Evolutionary conservation across 1,284 basidiomycete genomes (phyloP), one percentile per base, ranked within the genome.

Genomic region (Naganishia liquefaciens): DNA sequence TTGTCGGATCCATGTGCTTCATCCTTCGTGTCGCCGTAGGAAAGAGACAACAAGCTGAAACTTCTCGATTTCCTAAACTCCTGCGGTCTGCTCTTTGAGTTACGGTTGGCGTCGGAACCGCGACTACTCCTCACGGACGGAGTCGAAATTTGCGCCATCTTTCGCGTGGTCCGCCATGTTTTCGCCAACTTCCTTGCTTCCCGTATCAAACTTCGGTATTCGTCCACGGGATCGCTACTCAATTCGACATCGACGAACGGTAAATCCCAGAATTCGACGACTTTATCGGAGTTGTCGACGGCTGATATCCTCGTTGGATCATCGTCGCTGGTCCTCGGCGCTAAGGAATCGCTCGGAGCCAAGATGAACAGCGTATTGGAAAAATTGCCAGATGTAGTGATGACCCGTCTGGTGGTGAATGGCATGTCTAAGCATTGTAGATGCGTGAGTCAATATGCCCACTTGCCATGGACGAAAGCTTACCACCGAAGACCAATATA

Each of bases 401-500:
- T 49, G 9, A 60, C 25, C 13, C 28, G 10, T 25, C 23, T 49
- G 5, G 57, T 60, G 9, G 37, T 25, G 39, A 10, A 19, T 9
- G 57, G 57, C 57, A 60, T 50, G 23, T 60, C 57, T 60, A 23
- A 37, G 15, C 21, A 25, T 28, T 28, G 7, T 40, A 27, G 13
- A 37, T 25, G 9, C 2, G 19, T 37, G 15, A 28, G 53, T 17
- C n/a, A 43, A 13, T 4, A 17, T 25, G 42, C 53, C 1, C 9
- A 23, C 21, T 27, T 3, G 19, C 10, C n/a, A 43, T 37, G 17
- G 5, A 19, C 43, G 19, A 13, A 23, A 3, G 39, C 57, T 60
- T 27, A 60, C 57, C 57, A 10, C 57, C 57, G 2, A 60, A 27
- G 4, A 60, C 46, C 46, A 60, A n/a, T 28, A 60, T 60, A 6